Base-by-base conservation (phyloP, 345 rosid genomes). In the Euphorbia tirucalli region DNA sequence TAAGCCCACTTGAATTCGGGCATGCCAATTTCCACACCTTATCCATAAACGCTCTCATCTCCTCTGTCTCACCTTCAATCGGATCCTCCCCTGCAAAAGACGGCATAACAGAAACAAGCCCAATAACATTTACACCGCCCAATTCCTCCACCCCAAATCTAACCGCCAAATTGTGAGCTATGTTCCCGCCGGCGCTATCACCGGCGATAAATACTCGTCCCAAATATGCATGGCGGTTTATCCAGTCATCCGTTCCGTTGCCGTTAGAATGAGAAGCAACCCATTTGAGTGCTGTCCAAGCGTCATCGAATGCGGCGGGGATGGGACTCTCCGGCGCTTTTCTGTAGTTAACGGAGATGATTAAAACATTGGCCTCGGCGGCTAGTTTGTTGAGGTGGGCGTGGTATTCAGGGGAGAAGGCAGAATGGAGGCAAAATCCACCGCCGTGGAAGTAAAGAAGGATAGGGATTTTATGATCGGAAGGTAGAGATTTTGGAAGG, bases 381-480 rank as follows among this genome's bases (percentile, higher is more conserved):
- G 72, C 84, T 4, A 84, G 41, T 0, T 70, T 61, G 28, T 66
- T 78, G 0, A 82, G 27, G 76, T 68, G 78, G 19, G 48, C 72
- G 39, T 79, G 81, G 82, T 78, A 80, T 0, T 35, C 58, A 11
- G 71, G 57, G 0, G 80, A 65, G 75, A 80, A 84, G 0, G 92
- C 79, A 0, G 87, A 76, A 4, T 80, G 79, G 56, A 83, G 24
- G 68, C 82, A 78, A 72, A 84, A 88, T 24, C 70, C 88, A 5
- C 90, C 89, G 10, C 89, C 93, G 41, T 83, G 87, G 74, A 83
- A 83, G 78, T 83, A 85, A 71, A 88, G 75, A 0, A 86, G 77
- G 21, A 88, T 48, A 25, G 87, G 87, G 4, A 85, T 65, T 22
- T 85, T 88, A 6, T 72, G 65, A 37, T 32, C 19, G 0, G n/a